These are phyloP conservation scores for Millerago galiae DNA, from an alignment of 805 yeast genomes.

Conservation along the genomic window DNA sequence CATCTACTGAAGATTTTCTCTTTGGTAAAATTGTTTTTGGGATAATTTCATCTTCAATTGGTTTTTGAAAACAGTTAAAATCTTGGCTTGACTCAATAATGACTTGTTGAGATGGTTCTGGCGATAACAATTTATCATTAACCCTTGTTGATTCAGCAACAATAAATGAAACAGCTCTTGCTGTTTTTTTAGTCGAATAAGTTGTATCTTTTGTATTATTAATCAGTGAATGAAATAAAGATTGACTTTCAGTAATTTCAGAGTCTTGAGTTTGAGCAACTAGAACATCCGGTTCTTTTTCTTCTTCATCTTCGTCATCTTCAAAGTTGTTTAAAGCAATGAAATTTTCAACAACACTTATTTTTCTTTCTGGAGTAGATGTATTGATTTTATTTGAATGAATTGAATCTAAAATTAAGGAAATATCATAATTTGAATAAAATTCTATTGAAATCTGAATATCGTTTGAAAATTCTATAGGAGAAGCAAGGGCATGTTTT, in stretches of 20 bases:
- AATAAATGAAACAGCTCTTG: conserved; percentile 12
- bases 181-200: conserved; percentile 7
- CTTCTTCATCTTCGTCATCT: conserved; percentile 5
- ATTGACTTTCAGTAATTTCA: conserved; percentile 9
- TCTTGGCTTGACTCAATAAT: conserved; percentile 8
- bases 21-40: not conserved
- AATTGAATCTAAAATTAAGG: not conserved
- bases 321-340: conserved; percentile 18
- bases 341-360: conserved; percentile 27
- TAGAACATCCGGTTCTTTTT: not conserved
- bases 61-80: not conserved
- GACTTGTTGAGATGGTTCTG: conserved; percentile 3
- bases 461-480: conserved; percentile 2
- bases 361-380: conserved; percentile 19
- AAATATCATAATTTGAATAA: not conserved
- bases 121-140: not conserved
- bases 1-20: conserved; percentile 2
- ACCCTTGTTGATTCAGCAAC: conserved; percentile 15
- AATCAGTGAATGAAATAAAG: conserved; percentile 12
- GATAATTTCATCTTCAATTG: not conserved
- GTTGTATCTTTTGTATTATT: conserved; percentile 20
- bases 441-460: conserved; percentile 9
- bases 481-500: conserved; percentile 10
- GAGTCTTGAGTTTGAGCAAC: conserved; percentile 3
- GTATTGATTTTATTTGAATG: not conserved